Evolutionary conservation across 176 grass and related monocot genomes (phyloP), one percentile per base, ranked within the genome.

Genomic region (Tillandsia fasciculata): DNA sequence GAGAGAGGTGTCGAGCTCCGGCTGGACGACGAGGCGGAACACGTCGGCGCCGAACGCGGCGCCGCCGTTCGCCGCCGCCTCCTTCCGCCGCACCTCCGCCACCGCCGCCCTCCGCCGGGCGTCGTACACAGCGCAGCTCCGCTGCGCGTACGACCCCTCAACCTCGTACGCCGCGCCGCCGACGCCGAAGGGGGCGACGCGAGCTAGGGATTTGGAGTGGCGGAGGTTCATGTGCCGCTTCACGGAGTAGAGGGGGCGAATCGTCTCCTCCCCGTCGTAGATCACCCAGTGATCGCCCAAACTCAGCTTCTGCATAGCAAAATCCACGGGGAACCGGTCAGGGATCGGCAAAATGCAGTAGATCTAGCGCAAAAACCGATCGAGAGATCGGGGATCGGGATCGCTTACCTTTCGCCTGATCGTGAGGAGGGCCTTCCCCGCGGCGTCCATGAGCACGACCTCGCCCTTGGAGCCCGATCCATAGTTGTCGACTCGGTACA

Each of bases 401-500:
- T n/a, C 14, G 8, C 23, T 24, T 76, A 80, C 83, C 83, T 85
- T 87, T 71, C 78, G 76, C 1, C 88, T 74, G 58, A 91, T 24
- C 76, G 81, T 84, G 48, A 91, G 76, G 10, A 77, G 80, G 17
- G 72, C 47, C 48, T 74, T 74, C 12, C 72, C 72, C 20, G 61
- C 72, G 58, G 58, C 48, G 72, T 74, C 72, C 72, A 74, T 74
- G 72, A 74, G 72, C 48, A 74, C 49, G 48, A 74, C 20, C 61
- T 65, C 72, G 12, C 47, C 58, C 3, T 63, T 51, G 1, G 70
- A 42, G 12, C 74, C 61, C 9, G 78, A 27, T 24, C 52, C 88
- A 70, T 92, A 91, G 74, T 81, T 80, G 67, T 96, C 92, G 12
- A 96, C 85, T 64, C 92, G 85, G 81, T 86, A 96, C 53, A 83